Evolutionary conservation across 345 rosid species (phyloP).

Genomic region (Atalantia buxifolia): DNA sequence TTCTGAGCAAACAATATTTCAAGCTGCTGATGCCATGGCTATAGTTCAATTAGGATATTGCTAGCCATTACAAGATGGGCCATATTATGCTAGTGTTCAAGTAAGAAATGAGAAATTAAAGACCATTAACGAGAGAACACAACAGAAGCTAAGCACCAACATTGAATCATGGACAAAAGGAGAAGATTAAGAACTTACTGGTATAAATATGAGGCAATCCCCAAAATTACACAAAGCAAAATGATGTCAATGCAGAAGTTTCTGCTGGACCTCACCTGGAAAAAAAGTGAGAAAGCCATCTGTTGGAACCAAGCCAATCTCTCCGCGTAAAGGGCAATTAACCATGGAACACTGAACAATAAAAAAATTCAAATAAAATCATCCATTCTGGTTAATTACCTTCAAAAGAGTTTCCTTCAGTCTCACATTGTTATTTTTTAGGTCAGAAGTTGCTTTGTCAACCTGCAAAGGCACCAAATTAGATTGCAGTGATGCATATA

Average conservation of each 20-base stretch:
- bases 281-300: slow-evolving; percentile 1
- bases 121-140: background rate
- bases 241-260: slow-evolving; percentile 81
- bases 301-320: background rate
- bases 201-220: slow-evolving; percentile 69
- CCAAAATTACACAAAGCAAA: slow-evolving; percentile 64
- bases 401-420: slow-evolving; percentile 65
- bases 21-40: background rate
- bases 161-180: background rate
- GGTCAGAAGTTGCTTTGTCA: slow-evolving; percentile 61
- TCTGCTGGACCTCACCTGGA: slow-evolving; percentile 68
- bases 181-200: slow-evolving; percentile 40
- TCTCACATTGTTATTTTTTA: slow-evolving; percentile 67
- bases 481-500: background rate
- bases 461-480: slow-evolving; percentile 44
- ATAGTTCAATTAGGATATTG: background rate
- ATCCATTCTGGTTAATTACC: slow-evolving; percentile 36
- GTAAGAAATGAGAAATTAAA: background rate
- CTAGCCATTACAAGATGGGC: background rate
- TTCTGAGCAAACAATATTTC: background rate
- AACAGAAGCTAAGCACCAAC: background rate
- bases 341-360: background rate
- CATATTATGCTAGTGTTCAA: background rate
- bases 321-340: background rate
- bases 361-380: background rate